phyloP scores from a whole-genome alignment of 768 basidiomycete genomes.

The Suillus spraguei region DNA sequence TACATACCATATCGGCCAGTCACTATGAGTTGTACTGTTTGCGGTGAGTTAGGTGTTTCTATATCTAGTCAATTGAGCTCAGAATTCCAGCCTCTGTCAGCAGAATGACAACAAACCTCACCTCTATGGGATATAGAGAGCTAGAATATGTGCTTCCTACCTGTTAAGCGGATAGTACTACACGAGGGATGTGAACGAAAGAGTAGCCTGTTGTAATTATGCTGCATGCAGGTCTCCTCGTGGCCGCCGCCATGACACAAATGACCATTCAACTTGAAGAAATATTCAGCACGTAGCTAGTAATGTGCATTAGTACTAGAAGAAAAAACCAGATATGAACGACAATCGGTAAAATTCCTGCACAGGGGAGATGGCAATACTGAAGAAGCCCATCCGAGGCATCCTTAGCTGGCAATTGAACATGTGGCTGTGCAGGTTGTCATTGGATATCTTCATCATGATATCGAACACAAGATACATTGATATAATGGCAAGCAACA shows the following conservation, averaged over 20 bases:
- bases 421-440: neutral
- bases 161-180: neutral
- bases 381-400: neutral
- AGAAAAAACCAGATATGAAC: neutral
- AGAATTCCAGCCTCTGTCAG: neutral
- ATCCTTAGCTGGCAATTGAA: neutral
- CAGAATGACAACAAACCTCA: neutral
- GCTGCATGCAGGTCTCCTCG: neutral
- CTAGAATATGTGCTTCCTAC: neutral
- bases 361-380: neutral
- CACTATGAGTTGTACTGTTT: neutral
- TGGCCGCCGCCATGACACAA: neutral
- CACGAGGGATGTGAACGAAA: neutral
- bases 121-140: neutral
- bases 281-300: neutral
- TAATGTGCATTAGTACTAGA: neutral
- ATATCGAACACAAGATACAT: constrained; percentile 6
- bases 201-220: neutral
- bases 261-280: neutral
- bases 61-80: neutral
- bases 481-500: neutral
- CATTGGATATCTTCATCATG: neutral
- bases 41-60: neutral
- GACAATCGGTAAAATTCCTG: neutral
- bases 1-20: neutral